Evolutionary conservation across 192 early-diverging fungal species (phyloP).

Genomic region (Entophlyctis luteolus): DNA sequence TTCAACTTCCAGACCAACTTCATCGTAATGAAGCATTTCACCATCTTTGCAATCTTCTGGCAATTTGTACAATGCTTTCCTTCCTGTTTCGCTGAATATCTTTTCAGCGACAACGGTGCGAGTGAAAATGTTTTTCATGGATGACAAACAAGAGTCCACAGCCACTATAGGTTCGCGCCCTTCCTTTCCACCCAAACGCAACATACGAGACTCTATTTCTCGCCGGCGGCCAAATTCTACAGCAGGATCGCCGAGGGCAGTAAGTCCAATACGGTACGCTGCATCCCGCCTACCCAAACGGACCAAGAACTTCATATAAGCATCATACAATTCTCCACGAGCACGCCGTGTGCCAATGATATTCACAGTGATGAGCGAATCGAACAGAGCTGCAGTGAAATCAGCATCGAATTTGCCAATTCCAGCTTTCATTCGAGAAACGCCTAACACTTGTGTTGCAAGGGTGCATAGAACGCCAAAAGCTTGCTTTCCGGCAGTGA

Average conservation of each 20-base stretch:
- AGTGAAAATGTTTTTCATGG: background rate
- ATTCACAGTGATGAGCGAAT: too few species aligned
- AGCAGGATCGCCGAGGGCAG: conserved; percentile 30
- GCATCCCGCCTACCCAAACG: background rate
- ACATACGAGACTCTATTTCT: conserved; percentile 16
- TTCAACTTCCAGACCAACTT: too few species aligned
- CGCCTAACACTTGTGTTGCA: too few species aligned
- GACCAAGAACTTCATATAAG: conserved; percentile 21
- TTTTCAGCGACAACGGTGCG: conserved; percentile 4
- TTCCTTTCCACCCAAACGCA: background rate
- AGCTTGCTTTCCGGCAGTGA: conserved; percentile 28
- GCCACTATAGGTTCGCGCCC: background rate
- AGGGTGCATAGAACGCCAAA: too few species aligned
- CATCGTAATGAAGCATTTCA: conserved; percentile 18
- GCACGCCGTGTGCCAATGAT: conserved; percentile 16
- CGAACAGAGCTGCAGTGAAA: too few species aligned
- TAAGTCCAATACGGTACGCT: conserved; percentile 18
- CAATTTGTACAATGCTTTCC: conserved; percentile 28
- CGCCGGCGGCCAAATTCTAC: conserved; percentile 18
- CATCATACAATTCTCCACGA: conserved; percentile 35
- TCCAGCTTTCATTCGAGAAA: too few species aligned
- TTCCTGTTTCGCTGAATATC: conserved; percentile 24
- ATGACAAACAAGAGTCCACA: background rate
- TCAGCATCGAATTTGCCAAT: too few species aligned
- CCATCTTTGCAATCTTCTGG: background rate